Conservation (phyloP, 495 filamentous ascomycete species). For the Penicillium diatomitis region DNA sequence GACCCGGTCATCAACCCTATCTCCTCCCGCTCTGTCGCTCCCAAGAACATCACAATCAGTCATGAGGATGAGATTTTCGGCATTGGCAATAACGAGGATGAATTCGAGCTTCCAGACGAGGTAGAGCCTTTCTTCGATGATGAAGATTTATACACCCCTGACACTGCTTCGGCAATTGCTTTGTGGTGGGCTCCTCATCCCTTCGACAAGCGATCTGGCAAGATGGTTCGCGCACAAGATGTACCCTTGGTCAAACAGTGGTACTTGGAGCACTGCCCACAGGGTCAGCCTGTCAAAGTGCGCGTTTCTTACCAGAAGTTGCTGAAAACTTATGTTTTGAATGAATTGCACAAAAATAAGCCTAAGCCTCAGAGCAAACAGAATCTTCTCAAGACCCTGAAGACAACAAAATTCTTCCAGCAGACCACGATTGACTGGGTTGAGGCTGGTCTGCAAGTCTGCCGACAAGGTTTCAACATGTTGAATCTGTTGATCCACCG, state of each 20-base stretch:
- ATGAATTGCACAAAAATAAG: slow-evolving; percentile 89
- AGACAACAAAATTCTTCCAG: slow-evolving; percentile 98
- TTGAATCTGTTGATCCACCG: slow-evolving; percentile 94
- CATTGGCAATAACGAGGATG: slow-evolving; percentile 72
- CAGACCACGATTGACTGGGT: slow-evolving; percentile 99
- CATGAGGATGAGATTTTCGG: slow-evolving; percentile 97
- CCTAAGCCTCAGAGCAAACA: slow-evolving; percentile 95
- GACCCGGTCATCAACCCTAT: slow-evolving; percentile 97
- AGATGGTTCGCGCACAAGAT: slow-evolving; percentile 94
- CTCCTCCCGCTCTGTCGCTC: slow-evolving; percentile 85
- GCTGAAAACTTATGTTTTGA: slow-evolving; percentile 92
- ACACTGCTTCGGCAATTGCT: slow-evolving; percentile 86
- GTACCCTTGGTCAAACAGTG: slow-evolving; percentile 97
- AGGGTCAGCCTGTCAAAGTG: slow-evolving; percentile 91
- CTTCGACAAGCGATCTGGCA: slow-evolving; percentile 93
- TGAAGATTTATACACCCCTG: slow-evolving; percentile 79
- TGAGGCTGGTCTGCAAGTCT: slow-evolving; percentile 96
- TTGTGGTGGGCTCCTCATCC: slow-evolving; percentile 99
- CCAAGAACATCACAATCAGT: slow-evolving; percentile 86
- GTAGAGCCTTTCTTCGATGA: slow-evolving; percentile 84
- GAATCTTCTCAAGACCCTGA: slow-evolving; percentile 78
- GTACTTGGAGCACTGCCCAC: slow-evolving; percentile 93
- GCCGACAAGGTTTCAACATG: slow-evolving; percentile 99
- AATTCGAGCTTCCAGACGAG: slow-evolving; percentile 75
- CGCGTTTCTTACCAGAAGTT: slow-evolving; percentile 99